Evolutionary conservation across 1,284 basidiomycete species (phyloP), one percentile per base, ranked within the genome.

Genomic region (Neonothopanus nambi): DNA sequence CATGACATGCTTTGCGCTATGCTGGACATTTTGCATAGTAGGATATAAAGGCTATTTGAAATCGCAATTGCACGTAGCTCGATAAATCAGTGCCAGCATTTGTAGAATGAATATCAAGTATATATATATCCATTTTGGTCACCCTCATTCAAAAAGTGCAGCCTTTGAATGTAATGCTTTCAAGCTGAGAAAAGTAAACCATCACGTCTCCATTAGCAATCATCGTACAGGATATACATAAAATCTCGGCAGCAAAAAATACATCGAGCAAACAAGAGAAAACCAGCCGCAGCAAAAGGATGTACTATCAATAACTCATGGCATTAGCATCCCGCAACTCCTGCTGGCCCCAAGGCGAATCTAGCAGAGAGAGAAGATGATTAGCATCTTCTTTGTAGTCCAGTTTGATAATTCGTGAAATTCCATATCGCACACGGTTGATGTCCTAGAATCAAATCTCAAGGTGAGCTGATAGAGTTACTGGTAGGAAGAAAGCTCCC

Each of bases 391-490:
- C 83, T 41, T 77, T 78, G 66, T 84, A 95, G 65, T 95, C 81
- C 37, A 93, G 67, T n/a, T 76, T 71, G 38, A 70, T 68, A 12
- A 91, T 85, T 48, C 78, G 82, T 57, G 84, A 80, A 61, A 94
- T 87, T 18, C 88, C 89, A 67, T 95, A 96, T 39, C 93, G 83
- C 33, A 93, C 84, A 26, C 92, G 85, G 6, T 82, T 79, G 66
- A 79, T 78, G 36, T 93, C 92, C 88, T 95, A 57, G 23, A 59
- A 46, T 55, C 24, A 35, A 3, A 15, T 24, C 41, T 40, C 24
- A 38, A 33, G 51, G 43, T 38, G 17, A 18, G 12, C 38, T 26
- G 54, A 35, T n/a, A 47, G 50, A 15, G 18, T 44, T 20, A 41
- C 41, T 13, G 18, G n/a, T n/a, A 38, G 9, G 8, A 38, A 26